A percentile compares a stretch with the other conserved stretches of the same genome.
Evolutionary conservation across 2,329 filamentous ascomycete species (phyloP).

Genomic region (Colletotrichum tofieldiae): DNA sequence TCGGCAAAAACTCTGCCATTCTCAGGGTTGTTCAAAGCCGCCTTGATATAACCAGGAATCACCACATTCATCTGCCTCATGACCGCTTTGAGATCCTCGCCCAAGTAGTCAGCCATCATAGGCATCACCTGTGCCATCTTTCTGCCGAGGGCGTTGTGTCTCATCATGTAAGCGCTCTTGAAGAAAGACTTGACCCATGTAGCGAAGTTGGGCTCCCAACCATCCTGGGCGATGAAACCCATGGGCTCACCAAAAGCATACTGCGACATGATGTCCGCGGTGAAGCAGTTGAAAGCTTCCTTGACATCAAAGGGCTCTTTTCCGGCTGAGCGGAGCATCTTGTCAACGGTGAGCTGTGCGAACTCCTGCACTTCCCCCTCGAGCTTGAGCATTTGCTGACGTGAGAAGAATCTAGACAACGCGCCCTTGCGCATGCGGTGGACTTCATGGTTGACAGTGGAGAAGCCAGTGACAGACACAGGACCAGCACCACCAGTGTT

Average conservation of each 20-base stretch:
- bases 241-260: conserved; percentile 56
- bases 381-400: conserved; percentile 43
- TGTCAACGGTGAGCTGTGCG: conserved; percentile 36
- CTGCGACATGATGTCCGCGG: conserved; percentile 56
- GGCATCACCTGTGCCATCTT: conserved; percentile 48
- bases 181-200: conserved; percentile 54
- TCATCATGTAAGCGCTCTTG: conserved; percentile 52
- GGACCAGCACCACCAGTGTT: conserved; percentile 47
- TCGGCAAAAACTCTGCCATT: conserved; percentile 50
- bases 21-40: conserved; percentile 44
- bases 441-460: conserved; percentile 51
- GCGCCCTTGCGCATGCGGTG: conserved; percentile 52
- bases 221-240: conserved; percentile 50
- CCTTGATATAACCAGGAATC: conserved; percentile 47
- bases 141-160: conserved; percentile 50
- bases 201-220: conserved; percentile 54
- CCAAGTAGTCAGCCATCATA: conserved; percentile 46
- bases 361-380: conserved; percentile 38
- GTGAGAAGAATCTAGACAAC: conserved; percentile 54
- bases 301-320: conserved; percentile 51
- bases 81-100: conserved; percentile 46
- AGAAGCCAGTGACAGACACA: conserved; percentile 45
- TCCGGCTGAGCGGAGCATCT: conserved; percentile 45
- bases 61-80: conserved; percentile 49
- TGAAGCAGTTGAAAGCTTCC: conserved; percentile 57